Base-by-base conservation (phyloP, 2,329 filamentous ascomycete species). In the Samsoniella hepiali region DNA sequence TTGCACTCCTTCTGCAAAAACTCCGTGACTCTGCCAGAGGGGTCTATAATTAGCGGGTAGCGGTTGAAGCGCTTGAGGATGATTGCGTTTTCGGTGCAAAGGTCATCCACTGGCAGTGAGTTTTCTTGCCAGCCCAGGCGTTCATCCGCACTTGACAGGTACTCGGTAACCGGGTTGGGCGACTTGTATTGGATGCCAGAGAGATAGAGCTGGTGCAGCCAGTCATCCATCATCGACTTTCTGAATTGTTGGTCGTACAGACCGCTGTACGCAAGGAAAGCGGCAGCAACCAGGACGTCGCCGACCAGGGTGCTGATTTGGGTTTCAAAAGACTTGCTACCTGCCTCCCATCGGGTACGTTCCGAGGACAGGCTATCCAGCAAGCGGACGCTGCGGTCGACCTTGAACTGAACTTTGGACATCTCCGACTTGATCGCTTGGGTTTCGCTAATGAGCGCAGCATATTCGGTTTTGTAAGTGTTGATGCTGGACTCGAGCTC, bases 21-120 rank as follows among this genome's bases (percentile, higher is more conserved):
- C 71, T 99, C 95, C 0, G 92, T 95, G 29, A 94, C 92, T 68
- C 95, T 87, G 49, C 95, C 95, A 15, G 95, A 98, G 1, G 96
- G 96, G 76, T 99, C 95, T 74, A 99, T 97, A 76, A 99, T 98
- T 65, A 99, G 85, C 51, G 96, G 95, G 75, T 99, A 99, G 67
- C 95, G 87, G 80, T 99, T 99, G 87, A 97, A 99, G 64, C 95
- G 89, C 81, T 98, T 93, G 65, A 99, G 85, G 68, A 99, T 90
- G 72, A 99, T 97, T 51, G 96, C 95, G 72, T 99, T 99, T 77
- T 99, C 95, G 0, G 95, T 99, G 82, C 95, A 99, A 47, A 99
- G 85, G 73, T 99, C 95, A 74, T 99, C 95, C 5, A 97, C 94
- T 2, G 96, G 95, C 57, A 99, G 81, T 17, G 89, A 89, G 73